These are phyloP conservation scores for Aspergillus latus DNA, from an alignment of 2,329 filamentous ascomycete genomes.

Conservation along the genomic window DNA sequence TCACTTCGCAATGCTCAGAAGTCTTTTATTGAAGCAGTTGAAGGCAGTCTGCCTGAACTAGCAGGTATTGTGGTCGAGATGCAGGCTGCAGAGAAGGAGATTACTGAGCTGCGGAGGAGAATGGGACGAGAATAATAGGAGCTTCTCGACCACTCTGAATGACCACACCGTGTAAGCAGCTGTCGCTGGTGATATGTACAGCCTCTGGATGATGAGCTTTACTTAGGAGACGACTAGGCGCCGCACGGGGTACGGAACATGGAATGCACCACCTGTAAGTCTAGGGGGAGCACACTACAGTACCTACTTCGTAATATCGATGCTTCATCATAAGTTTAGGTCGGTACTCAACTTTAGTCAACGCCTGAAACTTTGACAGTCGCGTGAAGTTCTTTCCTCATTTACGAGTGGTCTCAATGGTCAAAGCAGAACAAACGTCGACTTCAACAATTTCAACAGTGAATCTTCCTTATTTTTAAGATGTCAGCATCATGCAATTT, in stretches of 20 bases:
- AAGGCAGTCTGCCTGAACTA: constrained; percentile 37
- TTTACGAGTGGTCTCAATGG: no score
- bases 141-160: not conserved
- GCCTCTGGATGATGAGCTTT: not conserved
- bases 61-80: constrained; percentile 42
- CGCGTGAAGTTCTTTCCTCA: not conserved
- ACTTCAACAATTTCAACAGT: not conserved
- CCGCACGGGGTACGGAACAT: not conserved
- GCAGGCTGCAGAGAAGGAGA: constrained; percentile 41
- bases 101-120: constrained; percentile 31
- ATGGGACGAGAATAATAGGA: constrained; percentile 17
- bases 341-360: no score
- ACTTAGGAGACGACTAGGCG: not conserved
- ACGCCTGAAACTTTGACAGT: no score
- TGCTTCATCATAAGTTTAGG: no score
- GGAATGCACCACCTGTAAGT: not conserved
- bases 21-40: constrained; percentile 44
- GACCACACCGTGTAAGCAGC: not conserved
- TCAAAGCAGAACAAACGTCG: not conserved
- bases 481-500: not conserved
- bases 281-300: not conserved
- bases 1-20: constrained; percentile 46
- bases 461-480: not conserved
- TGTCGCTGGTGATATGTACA: not conserved
- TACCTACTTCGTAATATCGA: no score